Evolutionary conservation across 202 grass and related monocot species (phyloP).

Genomic region (Digitaria exilis): DNA sequence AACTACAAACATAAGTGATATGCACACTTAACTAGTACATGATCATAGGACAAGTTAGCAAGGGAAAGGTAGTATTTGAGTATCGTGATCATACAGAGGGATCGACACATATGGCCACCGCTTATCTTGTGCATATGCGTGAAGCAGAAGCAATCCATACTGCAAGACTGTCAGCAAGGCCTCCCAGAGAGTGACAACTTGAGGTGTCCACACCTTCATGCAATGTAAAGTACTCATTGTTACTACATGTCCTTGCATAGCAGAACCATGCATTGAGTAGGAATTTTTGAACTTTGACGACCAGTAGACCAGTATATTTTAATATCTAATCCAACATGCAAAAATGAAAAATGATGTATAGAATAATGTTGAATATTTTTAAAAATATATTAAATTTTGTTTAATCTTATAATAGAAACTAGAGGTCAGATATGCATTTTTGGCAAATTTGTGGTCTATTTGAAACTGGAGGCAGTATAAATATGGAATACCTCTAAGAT

Average conservation of each 20-base stretch:
- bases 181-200: slow-evolving; percentile 78
- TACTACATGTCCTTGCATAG: background rate
- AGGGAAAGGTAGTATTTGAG: background rate
- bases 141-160: slow-evolving; percentile 81
- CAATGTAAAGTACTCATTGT: background rate
- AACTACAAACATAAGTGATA: slow-evolving; percentile 27
- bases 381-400: background rate
- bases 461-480: background rate
- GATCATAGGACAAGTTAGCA: background rate
- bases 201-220: slow-evolving; percentile 78
- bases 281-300: background rate
- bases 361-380: background rate
- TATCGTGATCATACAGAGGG: slow-evolving; percentile 62
- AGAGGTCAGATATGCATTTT: background rate
- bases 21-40: background rate
- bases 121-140: slow-evolving; percentile 93
- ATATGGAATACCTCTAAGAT: slow-evolving; percentile 71
- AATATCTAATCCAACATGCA: background rate
- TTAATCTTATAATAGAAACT: background rate
- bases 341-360: background rate
- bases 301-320: background rate
- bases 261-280: background rate
- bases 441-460: background rate
- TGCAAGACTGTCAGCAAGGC: slow-evolving; percentile 85
- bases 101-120: slow-evolving; percentile 87